A percentile compares a stretch with the other conserved stretches of the same genome.
Evolutionary conservation across 371 early-diverging fungal genomes (phyloP).

Genomic region (Thermomucor indicae-seudaticae): DNA sequence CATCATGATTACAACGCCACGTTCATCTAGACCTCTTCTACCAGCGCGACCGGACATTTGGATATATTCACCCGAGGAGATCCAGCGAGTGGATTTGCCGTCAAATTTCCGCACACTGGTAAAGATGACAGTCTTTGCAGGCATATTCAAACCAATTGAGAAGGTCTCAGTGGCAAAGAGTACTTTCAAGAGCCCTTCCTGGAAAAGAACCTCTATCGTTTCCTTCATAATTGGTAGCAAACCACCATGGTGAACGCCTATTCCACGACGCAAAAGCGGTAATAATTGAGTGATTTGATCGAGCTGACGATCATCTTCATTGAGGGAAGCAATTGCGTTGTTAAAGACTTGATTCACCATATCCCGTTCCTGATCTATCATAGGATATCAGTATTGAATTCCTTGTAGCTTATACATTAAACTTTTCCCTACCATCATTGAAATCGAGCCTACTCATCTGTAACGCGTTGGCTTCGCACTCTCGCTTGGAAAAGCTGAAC

Average conservation of each 20-base stretch:
- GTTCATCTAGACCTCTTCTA: slow-evolving; percentile 96
- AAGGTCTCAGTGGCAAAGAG: slow-evolving; percentile 99
- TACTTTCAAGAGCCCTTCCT: slow-evolving; percentile 97
- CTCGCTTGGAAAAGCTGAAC: slow-evolving; percentile 96
- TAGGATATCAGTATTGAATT: not conserved
- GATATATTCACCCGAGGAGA: slow-evolving; percentile 97
- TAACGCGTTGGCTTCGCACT: slow-evolving; percentile 95
- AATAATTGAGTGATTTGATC: slow-evolving; percentile 95
- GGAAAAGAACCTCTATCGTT: slow-evolving; percentile 99
- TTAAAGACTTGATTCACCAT: slow-evolving; percentile 87
- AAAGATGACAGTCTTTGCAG: slow-evolving; percentile 99
- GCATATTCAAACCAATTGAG: slow-evolving; percentile 99
- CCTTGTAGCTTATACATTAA: not conserved
- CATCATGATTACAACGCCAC: slow-evolving; percentile 98
- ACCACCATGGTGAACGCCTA: slow-evolving; percentile 99
- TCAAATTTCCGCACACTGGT: slow-evolving; percentile 98
- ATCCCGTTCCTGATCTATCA: slow-evolving; percentile 77
- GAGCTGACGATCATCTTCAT: slow-evolving; percentile 92
- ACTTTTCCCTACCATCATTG: slow-evolving; percentile 58
- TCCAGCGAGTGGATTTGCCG: slow-evolving; percentile 84
- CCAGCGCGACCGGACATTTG: slow-evolving; percentile 99
- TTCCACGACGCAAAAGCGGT: slow-evolving; percentile 94
- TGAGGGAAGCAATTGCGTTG: slow-evolving; percentile 89
- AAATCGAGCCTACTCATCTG: slow-evolving; percentile 94
- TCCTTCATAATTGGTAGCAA: slow-evolving; percentile 99